phyloP scores from a whole-genome alignment of 495 filamentous ascomycete species.

The Zalerion maritima region DNA sequence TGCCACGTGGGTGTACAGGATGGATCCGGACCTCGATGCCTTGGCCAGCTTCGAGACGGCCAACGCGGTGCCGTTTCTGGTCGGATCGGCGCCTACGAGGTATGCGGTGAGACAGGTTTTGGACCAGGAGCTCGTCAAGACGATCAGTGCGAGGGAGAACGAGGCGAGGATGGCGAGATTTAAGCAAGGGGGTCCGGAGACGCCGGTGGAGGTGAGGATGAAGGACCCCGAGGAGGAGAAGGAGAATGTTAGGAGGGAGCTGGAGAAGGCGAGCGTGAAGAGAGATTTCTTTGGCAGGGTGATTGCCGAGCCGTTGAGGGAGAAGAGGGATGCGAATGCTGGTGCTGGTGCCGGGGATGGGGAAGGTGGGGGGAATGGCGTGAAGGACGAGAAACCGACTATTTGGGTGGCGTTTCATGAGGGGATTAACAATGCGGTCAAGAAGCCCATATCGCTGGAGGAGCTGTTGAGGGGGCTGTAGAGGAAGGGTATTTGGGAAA shows the following conservation, averaged over 20 bases:
- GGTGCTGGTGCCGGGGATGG: constrained; percentile 20
- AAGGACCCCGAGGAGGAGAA: constrained; percentile 29
- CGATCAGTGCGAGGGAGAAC: constrained; percentile 43
- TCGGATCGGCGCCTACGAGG: constrained; percentile 50
- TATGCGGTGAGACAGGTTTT: constrained; percentile 87
- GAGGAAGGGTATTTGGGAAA: no score
- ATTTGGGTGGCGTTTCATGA: constrained; percentile 94
- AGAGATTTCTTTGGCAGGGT: constrained; percentile 83
- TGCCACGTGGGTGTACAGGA: constrained; percentile 70
- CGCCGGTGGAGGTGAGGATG: constrained; percentile 6
- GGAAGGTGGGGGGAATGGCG: constrained; percentile 15
- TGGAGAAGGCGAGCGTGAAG: constrained; percentile 36
- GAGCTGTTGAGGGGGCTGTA: constrained; percentile 64
- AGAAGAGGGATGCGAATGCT: constrained; percentile 23
- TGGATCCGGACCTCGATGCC: constrained; percentile 76
- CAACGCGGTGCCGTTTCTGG: constrained; percentile 24
- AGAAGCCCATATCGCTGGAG: constrained; percentile 75
- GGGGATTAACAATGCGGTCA: constrained; percentile 90
- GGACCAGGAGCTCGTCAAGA: constrained; percentile 71
- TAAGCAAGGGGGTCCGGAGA: constrained; percentile 19
- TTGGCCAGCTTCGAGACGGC: constrained; percentile 48
- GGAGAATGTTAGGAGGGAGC: constrained; percentile 8
- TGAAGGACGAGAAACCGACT: constrained; percentile 35
- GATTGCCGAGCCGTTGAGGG: constrained; percentile 31
- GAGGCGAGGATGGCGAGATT: constrained; percentile 41